phyloP scores from a whole-genome alignment of 345 rosid species.

The Angophora floribunda region DNA sequence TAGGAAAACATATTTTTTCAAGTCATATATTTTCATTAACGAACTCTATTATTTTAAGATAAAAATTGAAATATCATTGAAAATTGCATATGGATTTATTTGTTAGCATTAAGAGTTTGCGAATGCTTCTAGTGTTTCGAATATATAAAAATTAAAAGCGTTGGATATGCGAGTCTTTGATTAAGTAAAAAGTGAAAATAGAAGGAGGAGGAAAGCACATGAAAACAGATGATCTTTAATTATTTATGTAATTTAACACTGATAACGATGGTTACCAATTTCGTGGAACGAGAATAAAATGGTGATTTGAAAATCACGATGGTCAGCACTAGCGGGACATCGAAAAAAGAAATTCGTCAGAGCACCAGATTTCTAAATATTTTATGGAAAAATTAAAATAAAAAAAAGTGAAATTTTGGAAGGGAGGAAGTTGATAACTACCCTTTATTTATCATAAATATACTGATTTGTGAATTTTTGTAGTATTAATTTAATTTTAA shows the following conservation, averaged over 20 bases:
- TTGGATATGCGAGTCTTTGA: accelerated
- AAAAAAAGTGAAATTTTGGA: too few species aligned
- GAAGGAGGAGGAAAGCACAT: too few species aligned
- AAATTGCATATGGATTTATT: neutral
- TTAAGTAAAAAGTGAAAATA: neutral
- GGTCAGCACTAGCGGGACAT: neutral
- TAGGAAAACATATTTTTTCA: too few species aligned
- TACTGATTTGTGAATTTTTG: too few species aligned
- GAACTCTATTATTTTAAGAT: neutral
- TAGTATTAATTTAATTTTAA: too few species aligned
- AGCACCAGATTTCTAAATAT: too few species aligned
- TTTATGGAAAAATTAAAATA: too few species aligned
- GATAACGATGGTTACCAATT: neutral
- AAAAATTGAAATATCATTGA: neutral
- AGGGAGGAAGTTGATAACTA: too few species aligned
- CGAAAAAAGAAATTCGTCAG: too few species aligned
- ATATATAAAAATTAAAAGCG: neutral
- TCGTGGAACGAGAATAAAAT: neutral
- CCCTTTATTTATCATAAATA: too few species aligned
- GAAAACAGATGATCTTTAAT: neutral
- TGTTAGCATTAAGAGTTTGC: too few species aligned
- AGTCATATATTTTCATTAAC: too few species aligned
- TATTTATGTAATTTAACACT: neutral
- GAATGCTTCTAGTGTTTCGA: neutral
- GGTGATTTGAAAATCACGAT: neutral